Evolutionary conservation across 148 eudicot genomes (phyloP).

Genomic region (Camellia japonica): DNA sequence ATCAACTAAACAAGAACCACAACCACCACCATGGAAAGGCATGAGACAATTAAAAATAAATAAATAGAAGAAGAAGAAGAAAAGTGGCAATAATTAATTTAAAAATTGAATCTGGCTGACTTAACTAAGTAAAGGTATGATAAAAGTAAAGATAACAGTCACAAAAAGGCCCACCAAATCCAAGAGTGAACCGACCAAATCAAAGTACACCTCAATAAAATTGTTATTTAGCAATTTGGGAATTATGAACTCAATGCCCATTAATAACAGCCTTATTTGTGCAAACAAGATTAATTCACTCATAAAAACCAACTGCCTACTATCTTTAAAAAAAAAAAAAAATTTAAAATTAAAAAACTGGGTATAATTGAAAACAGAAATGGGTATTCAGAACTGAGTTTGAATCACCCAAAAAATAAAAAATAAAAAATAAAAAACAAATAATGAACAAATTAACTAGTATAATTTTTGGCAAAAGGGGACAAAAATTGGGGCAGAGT

Average conservation of each 20-base stretch:
- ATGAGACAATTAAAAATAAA: background rate
- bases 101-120: slow-evolving; percentile 11
- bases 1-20: slow-evolving; percentile 13
- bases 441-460: background rate
- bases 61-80: background rate
- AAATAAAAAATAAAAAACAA: background rate
- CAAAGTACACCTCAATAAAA: slow-evolving; percentile 29
- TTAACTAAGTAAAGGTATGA: background rate
- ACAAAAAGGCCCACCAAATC: slow-evolving; percentile 41
- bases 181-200: slow-evolving; percentile 29
- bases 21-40: background rate
- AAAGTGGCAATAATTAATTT: slow-evolving; percentile 14
- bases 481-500: background rate
- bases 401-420: background rate
- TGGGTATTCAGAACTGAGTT: slow-evolving; percentile 2
- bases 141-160: slow-evolving; percentile 7
- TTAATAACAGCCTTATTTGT: slow-evolving; percentile 3
- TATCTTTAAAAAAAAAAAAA: background rate
- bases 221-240: slow-evolving; percentile 7
- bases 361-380: background rate
- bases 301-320: background rate
- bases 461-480: background rate
- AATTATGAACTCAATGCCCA: slow-evolving; percentile 16
- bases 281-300: background rate
- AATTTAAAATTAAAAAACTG: background rate